These are phyloP conservation scores for Acidiella bohemica DNA, from an alignment of 495 filamentous ascomycete genomes.

Conservation along the genomic window DNA sequence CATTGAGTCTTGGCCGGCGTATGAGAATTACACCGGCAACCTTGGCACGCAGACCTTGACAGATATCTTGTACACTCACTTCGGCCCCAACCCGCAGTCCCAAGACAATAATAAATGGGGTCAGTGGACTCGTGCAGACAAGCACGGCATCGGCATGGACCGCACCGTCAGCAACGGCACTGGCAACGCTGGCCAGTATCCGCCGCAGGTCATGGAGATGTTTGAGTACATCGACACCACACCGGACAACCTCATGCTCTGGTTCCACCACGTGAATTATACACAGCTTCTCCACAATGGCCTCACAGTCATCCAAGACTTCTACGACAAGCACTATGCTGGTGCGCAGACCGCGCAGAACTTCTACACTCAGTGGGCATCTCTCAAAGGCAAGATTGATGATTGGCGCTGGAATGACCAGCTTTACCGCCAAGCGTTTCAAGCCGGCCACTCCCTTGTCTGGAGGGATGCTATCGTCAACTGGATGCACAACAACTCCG, in stretches of 20 bases:
- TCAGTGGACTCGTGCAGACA: constrained; percentile 57
- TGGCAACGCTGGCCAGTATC: constrained; percentile 51
- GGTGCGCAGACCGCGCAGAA: constrained; percentile 47
- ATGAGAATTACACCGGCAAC: constrained; percentile 59
- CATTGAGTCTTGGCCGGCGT: constrained; percentile 56
- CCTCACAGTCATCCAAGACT: constrained; percentile 62
- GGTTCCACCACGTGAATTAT: constrained; percentile 66
- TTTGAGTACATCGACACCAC: constrained; percentile 51
- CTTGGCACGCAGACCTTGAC: constrained; percentile 57
- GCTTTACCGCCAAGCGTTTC: constrained; percentile 44
- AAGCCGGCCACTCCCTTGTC: constrained; percentile 54
- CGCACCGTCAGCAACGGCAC: constrained; percentile 55
- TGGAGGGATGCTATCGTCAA: constrained; percentile 53
- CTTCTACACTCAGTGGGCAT: constrained; percentile 41
- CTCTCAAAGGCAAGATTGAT: constrained; percentile 44
- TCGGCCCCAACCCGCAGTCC: constrained; percentile 50
- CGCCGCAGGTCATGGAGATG: constrained; percentile 39
- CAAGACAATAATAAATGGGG: constrained; percentile 59
- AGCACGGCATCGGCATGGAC: constrained; percentile 53
- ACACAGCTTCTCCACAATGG: constrained; percentile 49
- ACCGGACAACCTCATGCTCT: constrained; percentile 54
- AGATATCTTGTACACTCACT: constrained; percentile 54
- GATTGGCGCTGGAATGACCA: constrained; percentile 46
- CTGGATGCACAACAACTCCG: constrained; percentile 47
- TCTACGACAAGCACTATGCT: constrained; percentile 58